Percentiles rank a stretch among this genome's conserved stretches.
Evolutionary conservation across 495 filamentous ascomycete species (phyloP).

Genomic region (Penicillium roqueforti): DNA sequence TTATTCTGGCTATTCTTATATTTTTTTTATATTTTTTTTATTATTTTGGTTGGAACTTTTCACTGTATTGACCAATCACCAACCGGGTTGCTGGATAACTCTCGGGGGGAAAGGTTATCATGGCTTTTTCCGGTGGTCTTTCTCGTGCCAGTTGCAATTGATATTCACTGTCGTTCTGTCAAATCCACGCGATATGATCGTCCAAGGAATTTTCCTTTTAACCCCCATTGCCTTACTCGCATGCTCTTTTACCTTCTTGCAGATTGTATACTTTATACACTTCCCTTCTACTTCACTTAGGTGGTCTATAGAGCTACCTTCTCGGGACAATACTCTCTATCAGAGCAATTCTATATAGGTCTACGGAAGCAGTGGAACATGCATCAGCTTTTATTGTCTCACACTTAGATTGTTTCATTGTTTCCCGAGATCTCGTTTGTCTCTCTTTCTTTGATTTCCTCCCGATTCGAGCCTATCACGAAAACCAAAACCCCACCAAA

Average conservation of each 20-base stretch:
- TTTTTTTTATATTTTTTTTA: constrained; percentile 3
- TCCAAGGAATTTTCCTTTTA: constrained; percentile 30
- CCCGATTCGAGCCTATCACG: constrained; percentile 12
- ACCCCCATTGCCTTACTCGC: constrained; percentile 35
- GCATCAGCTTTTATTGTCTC: constrained; percentile 33
- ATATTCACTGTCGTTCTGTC: constrained; percentile 21
- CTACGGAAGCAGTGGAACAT: constrained; percentile 29
- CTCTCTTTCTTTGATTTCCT: constrained; percentile 11
- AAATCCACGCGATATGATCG: constrained; percentile 25
- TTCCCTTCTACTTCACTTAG: not conserved
- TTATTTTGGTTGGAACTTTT: constrained; percentile 8
- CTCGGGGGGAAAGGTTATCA: constrained; percentile 27
- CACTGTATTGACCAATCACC: constrained; percentile 19
- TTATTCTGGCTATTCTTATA: constrained; percentile 3
- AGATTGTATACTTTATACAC: constrained; percentile 25
- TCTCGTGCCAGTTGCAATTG: constrained; percentile 34
- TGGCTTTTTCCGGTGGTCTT: constrained; percentile 25
- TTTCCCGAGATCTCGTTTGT: constrained; percentile 15
- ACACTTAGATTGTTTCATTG: constrained; percentile 28
- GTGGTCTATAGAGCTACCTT: not conserved
- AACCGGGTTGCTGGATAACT: constrained; percentile 11
- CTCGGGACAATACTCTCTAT: constrained; percentile 5
- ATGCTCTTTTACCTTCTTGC: constrained; percentile 20
- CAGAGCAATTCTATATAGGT: constrained; percentile 18
- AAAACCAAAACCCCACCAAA: not conserved